phyloP scores from a whole-genome alignment of 176 grass and related monocot genomes.

The Carex kokanica region DNA sequence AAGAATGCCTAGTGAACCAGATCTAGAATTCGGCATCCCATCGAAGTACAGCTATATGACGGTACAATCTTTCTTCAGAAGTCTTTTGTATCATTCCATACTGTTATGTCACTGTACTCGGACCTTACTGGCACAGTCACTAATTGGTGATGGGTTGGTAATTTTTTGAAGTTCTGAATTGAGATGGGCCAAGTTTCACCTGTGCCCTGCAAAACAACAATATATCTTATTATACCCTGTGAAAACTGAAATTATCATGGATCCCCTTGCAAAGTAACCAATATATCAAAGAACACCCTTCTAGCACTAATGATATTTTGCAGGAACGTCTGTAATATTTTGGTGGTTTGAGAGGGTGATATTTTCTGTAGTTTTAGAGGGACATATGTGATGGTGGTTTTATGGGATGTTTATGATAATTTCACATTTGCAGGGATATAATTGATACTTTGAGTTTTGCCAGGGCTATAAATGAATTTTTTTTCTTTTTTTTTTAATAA shows the following conservation, averaged over 20 bases:
- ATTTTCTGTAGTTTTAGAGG: neutral
- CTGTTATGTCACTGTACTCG: neutral
- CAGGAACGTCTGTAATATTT: neutral
- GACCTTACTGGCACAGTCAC: neutral
- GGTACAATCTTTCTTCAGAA: constrained; percentile 36
- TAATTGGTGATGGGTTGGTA: neutral
- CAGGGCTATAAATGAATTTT: neutral
- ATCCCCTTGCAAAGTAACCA: neutral
- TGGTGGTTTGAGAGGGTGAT: neutral
- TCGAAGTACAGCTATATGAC: constrained; percentile 96
- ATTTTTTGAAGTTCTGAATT: neutral
- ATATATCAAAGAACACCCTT: neutral
- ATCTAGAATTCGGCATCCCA: constrained; percentile 84
- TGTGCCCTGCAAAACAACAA: neutral
- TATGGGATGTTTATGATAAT: neutral
- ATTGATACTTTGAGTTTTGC: neutral
- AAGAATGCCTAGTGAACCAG: constrained; percentile 93
- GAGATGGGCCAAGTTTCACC: neutral
- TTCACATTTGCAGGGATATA: neutral
- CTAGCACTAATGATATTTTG: neutral
- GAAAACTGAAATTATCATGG: neutral
- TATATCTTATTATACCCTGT: neutral
- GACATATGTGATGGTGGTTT: neutral
- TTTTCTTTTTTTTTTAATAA: too few relatives aligned
- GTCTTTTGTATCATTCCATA: constrained; percentile 5